Evolutionary conservation across 441 rosid genomes (phyloP).

Genomic region (Corymbia citriodora): DNA sequence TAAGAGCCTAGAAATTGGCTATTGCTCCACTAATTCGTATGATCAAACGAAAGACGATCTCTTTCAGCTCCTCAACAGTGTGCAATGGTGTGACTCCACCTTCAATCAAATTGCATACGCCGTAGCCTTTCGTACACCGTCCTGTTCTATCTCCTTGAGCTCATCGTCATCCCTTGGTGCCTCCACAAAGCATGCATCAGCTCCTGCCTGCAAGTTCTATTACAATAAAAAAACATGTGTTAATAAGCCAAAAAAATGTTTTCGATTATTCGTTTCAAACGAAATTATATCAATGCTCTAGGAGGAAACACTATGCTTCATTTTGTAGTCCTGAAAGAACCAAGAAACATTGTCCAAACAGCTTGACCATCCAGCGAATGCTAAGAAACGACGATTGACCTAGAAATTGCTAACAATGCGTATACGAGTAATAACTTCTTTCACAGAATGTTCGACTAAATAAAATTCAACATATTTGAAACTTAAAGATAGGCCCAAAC

Average conservation of each 20-base stretch:
- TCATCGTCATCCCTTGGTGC: slow-evolving; percentile 43
- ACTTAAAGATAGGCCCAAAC: too few relatives aligned
- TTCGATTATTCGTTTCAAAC: not conserved
- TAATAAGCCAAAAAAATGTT: not conserved
- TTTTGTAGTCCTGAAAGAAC: not conserved
- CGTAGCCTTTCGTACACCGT: slow-evolving; percentile 31
- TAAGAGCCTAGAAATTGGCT: not conserved
- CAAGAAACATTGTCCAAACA: too few relatives aligned
- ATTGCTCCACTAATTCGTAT: too few relatives aligned
- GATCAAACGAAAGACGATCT: slow-evolving; percentile 29
- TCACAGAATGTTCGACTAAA: too few relatives aligned
- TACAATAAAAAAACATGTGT: too few relatives aligned
- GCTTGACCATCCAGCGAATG: too few relatives aligned
- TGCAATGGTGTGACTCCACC: slow-evolving; percentile 44
- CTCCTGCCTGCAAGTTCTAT: slow-evolving; percentile 32
- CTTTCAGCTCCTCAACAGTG: slow-evolving; percentile 43
- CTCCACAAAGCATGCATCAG: slow-evolving; percentile 48
- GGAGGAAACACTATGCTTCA: not conserved
- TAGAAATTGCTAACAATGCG: too few relatives aligned
- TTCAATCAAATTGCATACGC: slow-evolving; percentile 50
- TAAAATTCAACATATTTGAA: too few relatives aligned
- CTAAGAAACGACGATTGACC: too few relatives aligned
- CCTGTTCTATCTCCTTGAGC: slow-evolving; percentile 37
- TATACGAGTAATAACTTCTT: too few relatives aligned
- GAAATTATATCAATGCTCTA: not conserved